Evolutionary conservation across 257 asterid species (phyloP), one percentile per base, ranked within the genome.

Genomic region (Jaltomata sinuosa): DNA sequence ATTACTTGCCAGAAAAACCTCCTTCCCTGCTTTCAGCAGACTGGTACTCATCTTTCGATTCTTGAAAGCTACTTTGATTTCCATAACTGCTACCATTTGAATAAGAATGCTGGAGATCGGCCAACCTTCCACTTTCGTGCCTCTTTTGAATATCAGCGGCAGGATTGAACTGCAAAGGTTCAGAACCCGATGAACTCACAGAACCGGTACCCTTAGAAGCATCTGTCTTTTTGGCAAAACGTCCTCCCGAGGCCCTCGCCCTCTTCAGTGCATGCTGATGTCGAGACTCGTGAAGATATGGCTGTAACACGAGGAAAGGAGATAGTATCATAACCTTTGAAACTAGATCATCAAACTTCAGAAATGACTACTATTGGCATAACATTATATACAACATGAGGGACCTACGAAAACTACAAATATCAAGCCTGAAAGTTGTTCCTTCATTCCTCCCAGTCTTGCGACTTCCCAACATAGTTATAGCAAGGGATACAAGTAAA

Each of bases 231-330:
- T 91, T 95, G 32, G 94, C 92, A 84, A 95, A 95, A 69, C 99
- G 97, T 40, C 99, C 99, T 3, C 98, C 97, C 4, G 96, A 62
- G 42, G 98, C 94, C 87, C 99, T 90, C 77, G 82, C 92, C 88
- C 99, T 91, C 87, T 95, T 92, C 84, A 95, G 85, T 27, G 99
- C 99, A 84, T 95, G 99, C 89, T 94, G 98, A 87, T 95, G 99
- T 34, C 96, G 90, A n/a, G 99, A 94, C 85, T 94, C 99, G 3
- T 94, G 97, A 69, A 94, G 97, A 85, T 95, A 94, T 27, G 98
- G 97, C 98, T 95, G 93, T 74, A 55, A 52, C 29, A 74, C 40
- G 47, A 55, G 52, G 84, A 74, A 67, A 55, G 22, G 45, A 84
- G 64, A 54, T n/a, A n/a, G 38, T 77, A 8, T 83, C 36, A 65